phyloP scores from a whole-genome alignment of 768 basidiomycete genomes.

The Tylopilus sp. region DNA sequence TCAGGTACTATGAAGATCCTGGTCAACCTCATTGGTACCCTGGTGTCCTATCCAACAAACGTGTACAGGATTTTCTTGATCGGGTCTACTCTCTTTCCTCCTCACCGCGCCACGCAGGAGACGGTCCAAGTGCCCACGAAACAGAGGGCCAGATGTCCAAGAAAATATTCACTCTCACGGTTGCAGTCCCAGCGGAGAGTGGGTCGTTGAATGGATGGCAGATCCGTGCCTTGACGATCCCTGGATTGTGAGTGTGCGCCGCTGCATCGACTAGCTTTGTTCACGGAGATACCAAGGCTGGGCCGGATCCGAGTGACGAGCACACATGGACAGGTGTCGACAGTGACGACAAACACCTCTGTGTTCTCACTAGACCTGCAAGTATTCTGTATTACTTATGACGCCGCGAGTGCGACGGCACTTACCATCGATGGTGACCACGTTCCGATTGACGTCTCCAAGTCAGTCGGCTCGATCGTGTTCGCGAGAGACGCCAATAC shows the following conservation, averaged over 20 bases:
- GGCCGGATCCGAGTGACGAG: constrained; percentile 20
- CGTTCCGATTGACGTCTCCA: background rate
- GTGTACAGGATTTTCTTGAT: constrained; percentile 57
- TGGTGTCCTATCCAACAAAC: constrained; percentile 50
- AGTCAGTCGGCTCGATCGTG: constrained; percentile 1
- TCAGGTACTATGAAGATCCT: constrained; percentile 60
- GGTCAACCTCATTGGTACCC: constrained; percentile 71
- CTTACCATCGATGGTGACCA: constrained; percentile 16
- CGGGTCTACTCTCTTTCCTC: constrained; percentile 16
- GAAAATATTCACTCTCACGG: constrained; percentile 64
- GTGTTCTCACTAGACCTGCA: constrained; percentile 20
- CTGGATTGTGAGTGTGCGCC: constrained; percentile 56
- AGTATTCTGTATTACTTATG: background rate
- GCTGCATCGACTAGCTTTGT: background rate
- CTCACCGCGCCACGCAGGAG: background rate
- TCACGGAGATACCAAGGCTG: constrained; percentile 8
- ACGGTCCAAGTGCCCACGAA: background rate
- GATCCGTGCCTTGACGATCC: constrained; percentile 54
- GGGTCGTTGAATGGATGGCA: constrained; percentile 71
- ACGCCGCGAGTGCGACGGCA: background rate
- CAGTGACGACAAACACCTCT: constrained; percentile 26
- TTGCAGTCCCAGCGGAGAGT: constrained; percentile 62
- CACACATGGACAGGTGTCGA: constrained; percentile 2
- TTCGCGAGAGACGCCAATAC: constrained; percentile 6
- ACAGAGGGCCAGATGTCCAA: background rate